Evolutionary conservation across 495 filamentous ascomycete genomes (phyloP).

Genomic region (Aspergillus haitiensis): DNA sequence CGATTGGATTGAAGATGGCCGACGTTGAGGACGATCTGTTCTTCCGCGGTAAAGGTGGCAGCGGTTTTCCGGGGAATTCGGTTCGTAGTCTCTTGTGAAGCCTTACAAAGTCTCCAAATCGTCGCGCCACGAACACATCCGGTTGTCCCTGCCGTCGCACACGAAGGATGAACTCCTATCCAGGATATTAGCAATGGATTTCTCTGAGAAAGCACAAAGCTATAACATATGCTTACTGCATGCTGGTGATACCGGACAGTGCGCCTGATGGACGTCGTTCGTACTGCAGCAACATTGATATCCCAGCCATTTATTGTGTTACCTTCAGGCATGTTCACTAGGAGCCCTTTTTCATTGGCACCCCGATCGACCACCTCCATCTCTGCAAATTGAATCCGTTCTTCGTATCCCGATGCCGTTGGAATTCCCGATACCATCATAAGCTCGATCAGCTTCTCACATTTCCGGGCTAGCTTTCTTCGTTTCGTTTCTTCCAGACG

Average conservation of each 20-base stretch:
- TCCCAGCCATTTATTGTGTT: constrained; percentile 94
- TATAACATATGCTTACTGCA: constrained; percentile 58
- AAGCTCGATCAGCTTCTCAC: constrained; percentile 90
- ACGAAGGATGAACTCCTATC: constrained; percentile 83
- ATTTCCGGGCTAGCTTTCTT: constrained; percentile 86
- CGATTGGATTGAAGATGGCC: constrained; percentile 52
- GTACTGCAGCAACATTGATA: constrained; percentile 90
- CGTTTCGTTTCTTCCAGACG: constrained; percentile 94
- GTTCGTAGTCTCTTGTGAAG: constrained; percentile 76
- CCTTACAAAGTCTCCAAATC: constrained; percentile 84
- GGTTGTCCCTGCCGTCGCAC: constrained; percentile 69
- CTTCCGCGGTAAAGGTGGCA: constrained; percentile 85
- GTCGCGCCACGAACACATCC: constrained; percentile 75
- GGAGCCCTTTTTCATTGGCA: constrained; percentile 83
- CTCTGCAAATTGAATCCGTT: constrained; percentile 92
- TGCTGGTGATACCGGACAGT: constrained; percentile 90
- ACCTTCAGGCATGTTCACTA: constrained; percentile 84
- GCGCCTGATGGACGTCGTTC: constrained; percentile 75
- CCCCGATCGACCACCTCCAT: constrained; percentile 93
- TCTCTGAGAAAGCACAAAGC: background rate
- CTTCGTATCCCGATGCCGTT: constrained; percentile 95
- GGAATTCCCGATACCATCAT: constrained; percentile 99
- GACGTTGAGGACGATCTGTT: constrained; percentile 73
- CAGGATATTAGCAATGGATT: constrained; percentile 11
- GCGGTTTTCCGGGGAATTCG: constrained; percentile 87